A percentile compares a stretch with the other conserved stretches of the same genome.
Conservation (phyloP, 768 basidiomycete genomes). For the Phylloporus sp. region DNA sequence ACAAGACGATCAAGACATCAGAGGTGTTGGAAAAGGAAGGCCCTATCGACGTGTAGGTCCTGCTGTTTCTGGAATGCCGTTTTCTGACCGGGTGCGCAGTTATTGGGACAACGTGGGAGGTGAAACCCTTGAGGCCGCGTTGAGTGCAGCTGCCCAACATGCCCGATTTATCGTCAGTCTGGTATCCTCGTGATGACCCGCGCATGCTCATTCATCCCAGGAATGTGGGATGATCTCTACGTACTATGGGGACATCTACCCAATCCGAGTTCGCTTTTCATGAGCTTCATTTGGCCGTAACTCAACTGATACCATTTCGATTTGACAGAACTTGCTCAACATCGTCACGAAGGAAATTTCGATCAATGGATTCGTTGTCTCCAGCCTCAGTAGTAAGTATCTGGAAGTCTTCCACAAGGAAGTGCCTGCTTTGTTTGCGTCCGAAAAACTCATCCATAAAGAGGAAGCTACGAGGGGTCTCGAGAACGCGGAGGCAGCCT, state of each 20-base stretch:
- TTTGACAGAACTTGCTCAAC: neutral
- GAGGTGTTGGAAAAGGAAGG: constrained; percentile 56
- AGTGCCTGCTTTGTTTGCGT: constrained; percentile 38
- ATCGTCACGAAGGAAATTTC: constrained; percentile 38
- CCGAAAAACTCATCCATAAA: constrained; percentile 43
- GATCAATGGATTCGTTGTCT: constrained; percentile 44
- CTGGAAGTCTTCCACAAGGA: constrained; percentile 39
- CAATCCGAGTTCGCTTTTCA: neutral
- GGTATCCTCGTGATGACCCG: neutral
- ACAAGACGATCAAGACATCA: constrained; percentile 53
- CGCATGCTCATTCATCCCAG: neutral
- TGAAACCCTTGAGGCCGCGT: constrained; percentile 52
- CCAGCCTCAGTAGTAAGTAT: constrained; percentile 31
- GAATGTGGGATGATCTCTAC: constrained; percentile 31
- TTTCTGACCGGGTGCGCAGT: neutral
- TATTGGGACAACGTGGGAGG: constrained; percentile 55
- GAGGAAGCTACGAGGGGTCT: constrained; percentile 47
- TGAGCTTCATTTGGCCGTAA: neutral
- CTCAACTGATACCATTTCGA: neutral
- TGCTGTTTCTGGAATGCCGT: neutral
- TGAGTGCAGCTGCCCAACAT: constrained; percentile 40
- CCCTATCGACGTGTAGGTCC: constrained; percentile 47
- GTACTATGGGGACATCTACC: neutral
- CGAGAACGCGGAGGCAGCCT: constrained; percentile 25
- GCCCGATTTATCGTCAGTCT: constrained; percentile 47